Evolutionary conservation across 2,329 filamentous ascomycete genomes (phyloP).

Genomic region (Pseudogymnoascus sp.): DNA sequence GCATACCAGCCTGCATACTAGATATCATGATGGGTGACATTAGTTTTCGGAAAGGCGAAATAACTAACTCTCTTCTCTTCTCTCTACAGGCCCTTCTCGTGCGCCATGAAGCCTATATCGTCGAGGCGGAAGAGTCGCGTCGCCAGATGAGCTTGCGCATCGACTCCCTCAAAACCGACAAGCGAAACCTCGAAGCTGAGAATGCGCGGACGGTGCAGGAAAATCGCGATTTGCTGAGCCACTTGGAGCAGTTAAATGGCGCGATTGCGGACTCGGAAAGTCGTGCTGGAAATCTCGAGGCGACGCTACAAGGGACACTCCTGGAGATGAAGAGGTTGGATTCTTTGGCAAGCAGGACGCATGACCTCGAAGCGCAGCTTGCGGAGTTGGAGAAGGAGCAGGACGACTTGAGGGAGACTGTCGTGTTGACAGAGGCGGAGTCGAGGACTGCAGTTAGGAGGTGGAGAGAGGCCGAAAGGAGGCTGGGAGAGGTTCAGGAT

Average conservation of each 20-base stretch:
- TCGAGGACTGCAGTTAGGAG: slow-evolving; percentile 71
- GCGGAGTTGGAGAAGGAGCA: slow-evolving; percentile 76
- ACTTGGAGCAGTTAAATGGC: slow-evolving; percentile 77
- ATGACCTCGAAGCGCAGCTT: slow-evolving; percentile 74
- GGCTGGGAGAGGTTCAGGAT: slow-evolving; percentile 70
- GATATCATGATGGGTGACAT: neutral
- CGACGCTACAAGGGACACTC: slow-evolving; percentile 69
- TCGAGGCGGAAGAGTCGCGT: slow-evolving; percentile 82
- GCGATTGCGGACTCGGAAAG: slow-evolving; percentile 73
- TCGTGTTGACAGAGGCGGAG: slow-evolving; percentile 64
- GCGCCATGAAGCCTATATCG: slow-evolving; percentile 91
- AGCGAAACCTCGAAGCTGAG: slow-evolving; percentile 63
- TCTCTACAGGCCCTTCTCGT: slow-evolving; percentile 77
- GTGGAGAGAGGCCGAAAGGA: slow-evolving; percentile 79
- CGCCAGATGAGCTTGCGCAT: slow-evolving; percentile 65
- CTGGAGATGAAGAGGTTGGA: slow-evolving; percentile 70
- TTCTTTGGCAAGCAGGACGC: slow-evolving; percentile 64
- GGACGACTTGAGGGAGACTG: slow-evolving; percentile 58
- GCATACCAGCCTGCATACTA: neutral
- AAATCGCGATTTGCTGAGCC: slow-evolving; percentile 72
- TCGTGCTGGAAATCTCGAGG: slow-evolving; percentile 69
- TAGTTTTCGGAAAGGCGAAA: slow-evolving; percentile 10
- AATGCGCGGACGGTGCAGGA: slow-evolving; percentile 77
- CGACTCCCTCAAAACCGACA: slow-evolving; percentile 66
- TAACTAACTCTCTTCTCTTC: slow-evolving; percentile 56